A percentile compares a stretch with the other conserved stretches of the same genome.
These are phyloP conservation scores for Sordariomycetes sp. DNA, from an alignment of 2,329 filamentous ascomycete species.

Conservation along the genomic window DNA sequence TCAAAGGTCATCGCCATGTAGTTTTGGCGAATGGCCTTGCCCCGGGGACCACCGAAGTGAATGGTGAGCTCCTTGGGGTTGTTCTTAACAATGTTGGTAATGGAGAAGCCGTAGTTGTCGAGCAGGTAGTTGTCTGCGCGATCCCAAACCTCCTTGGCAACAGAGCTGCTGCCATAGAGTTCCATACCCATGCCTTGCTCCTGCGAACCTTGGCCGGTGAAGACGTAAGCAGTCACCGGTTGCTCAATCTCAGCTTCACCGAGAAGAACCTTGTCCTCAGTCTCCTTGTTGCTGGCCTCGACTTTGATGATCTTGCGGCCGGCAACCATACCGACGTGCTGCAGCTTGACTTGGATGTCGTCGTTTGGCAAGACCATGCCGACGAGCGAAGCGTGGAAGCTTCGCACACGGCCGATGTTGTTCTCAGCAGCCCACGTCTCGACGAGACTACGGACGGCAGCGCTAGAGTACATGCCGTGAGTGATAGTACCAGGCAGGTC, in stretches of 20 bases:
- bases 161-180: constrained; percentile 83
- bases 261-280: constrained; percentile 89
- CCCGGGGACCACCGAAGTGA: constrained; percentile 92
- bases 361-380: constrained; percentile 98
- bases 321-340: constrained; percentile 95
- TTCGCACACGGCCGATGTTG: constrained; percentile 92
- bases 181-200: constrained; percentile 99
- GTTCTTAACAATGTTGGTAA: constrained; percentile 98
- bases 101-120: constrained; percentile 97
- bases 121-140: constrained; percentile 95
- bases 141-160: constrained; percentile 97
- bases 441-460: constrained; percentile 87
- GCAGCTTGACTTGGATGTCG: constrained; percentile 85
- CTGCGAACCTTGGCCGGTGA: constrained; percentile 96
- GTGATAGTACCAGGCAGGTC: constrained; percentile 95
- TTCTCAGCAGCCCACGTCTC: constrained; percentile 99
- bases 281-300: constrained; percentile 90
- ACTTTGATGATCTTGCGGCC: constrained; percentile 99
- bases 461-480: constrained; percentile 98
- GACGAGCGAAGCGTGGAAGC: constrained; percentile 94
- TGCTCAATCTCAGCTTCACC: constrained; percentile 97
- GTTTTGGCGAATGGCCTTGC: constrained; percentile 95
- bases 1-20: constrained; percentile 99
- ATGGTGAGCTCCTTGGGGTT: constrained; percentile 98
- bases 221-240: constrained; percentile 92